A percentile compares a stretch with the other conserved stretches of the same genome.
These are phyloP conservation scores for Ochetophila trinervis DNA, from an alignment of 306 rosid genomes.

Conservation along the genomic window DNA sequence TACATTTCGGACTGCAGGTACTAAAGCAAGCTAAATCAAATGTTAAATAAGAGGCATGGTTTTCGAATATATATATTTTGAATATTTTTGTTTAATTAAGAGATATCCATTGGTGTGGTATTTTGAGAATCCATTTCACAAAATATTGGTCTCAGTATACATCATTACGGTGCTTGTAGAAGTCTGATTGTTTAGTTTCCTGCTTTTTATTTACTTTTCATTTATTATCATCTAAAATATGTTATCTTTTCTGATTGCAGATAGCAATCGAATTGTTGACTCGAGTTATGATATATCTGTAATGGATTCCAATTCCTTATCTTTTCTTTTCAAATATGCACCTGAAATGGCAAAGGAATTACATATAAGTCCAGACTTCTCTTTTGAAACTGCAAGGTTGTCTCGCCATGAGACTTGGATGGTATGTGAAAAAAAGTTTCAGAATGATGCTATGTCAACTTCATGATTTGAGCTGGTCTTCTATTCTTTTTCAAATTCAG, in stretches of 20 bases:
- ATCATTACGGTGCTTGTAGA: background rate
- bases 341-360: conserved; percentile 83
- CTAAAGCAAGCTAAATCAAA: conserved; percentile 19
- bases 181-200: background rate
- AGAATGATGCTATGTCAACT: conserved; percentile 8
- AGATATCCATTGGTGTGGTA: background rate
- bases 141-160: background rate
- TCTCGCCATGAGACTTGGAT: conserved; percentile 70
- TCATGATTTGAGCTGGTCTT: conserved; percentile 12
- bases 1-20: conserved; percentile 74
- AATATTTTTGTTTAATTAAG: background rate
- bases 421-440: conserved; percentile 44
- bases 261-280: conserved; percentile 55
- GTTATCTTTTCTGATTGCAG: conserved; percentile 43
- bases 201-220: background rate
- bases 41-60: conserved; percentile 11
- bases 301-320: conserved; percentile 88
- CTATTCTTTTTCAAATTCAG: background rate
- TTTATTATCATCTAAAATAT: conserved; percentile 4
- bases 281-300: conserved; percentile 84
- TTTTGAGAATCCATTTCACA: conserved; percentile 1
- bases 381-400: conserved; percentile 54
- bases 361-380: conserved; percentile 54
- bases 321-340: conserved; percentile 72
- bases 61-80: background rate